Conservation (phyloP, 2,329 filamentous ascomycete species). For the Celoporthe dispersa region DNA sequence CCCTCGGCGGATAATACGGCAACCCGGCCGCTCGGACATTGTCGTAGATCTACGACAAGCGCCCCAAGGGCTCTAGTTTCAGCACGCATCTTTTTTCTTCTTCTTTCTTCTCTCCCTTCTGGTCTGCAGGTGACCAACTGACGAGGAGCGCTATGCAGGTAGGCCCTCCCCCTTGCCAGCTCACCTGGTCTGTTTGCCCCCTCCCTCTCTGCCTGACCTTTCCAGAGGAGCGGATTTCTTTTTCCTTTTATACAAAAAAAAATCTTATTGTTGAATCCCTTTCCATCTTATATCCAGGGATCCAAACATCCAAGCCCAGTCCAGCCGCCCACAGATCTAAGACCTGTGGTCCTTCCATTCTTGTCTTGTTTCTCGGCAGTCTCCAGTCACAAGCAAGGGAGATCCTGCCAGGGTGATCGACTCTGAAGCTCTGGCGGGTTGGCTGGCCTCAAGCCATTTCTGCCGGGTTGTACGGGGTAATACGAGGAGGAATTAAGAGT, state of each 20-base stretch:
- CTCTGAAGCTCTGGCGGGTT: background rate
- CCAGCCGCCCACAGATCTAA: background rate
- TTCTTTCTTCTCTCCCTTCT: no score
- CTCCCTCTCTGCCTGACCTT: background rate
- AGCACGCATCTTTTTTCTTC: background rate
- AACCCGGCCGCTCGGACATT: background rate
- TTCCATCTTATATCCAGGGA: background rate
- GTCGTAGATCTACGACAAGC: background rate
- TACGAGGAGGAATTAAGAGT: background rate
- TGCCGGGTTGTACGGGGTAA: background rate
- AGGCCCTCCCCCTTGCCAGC: background rate
- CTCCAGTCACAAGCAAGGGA: background rate
- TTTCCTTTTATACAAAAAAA: no score
- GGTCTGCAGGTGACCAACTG: background rate
- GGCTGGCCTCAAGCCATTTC: background rate
- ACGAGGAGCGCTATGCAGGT: background rate
- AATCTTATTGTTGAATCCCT: no score
- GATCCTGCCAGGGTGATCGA: background rate
- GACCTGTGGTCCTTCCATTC: background rate
- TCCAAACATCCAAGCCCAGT: background rate
- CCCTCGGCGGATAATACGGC: background rate
- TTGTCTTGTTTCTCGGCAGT: constrained; percentile 12
- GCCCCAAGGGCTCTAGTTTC: background rate
- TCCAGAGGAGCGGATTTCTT: no score
- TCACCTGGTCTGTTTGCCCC: background rate